Evolutionary conservation across 129 eudicot species (phyloP).

Genomic region (Kitagawia praeruptora): DNA sequence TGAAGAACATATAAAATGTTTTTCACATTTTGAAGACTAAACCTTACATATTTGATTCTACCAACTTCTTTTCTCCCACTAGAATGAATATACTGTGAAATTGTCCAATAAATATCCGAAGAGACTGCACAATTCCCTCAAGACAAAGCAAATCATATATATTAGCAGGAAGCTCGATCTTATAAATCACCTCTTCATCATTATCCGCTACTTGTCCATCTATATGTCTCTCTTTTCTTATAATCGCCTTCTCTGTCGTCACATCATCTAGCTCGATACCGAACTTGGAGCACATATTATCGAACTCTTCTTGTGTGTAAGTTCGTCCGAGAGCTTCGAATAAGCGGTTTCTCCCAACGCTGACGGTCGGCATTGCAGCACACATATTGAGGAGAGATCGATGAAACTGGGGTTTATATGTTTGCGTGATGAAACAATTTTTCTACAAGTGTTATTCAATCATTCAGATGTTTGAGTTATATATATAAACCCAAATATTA

Average conservation of each 20-base stretch:
- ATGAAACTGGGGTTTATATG: not conserved
- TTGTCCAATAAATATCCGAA: constrained; percentile 63
- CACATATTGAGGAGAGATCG: not conserved
- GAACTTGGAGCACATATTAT: constrained; percentile 62
- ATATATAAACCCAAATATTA: too few species aligned
- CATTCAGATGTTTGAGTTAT: too few species aligned
- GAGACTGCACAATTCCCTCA: constrained; percentile 84
- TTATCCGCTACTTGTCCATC: constrained; percentile 49
- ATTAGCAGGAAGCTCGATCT: constrained; percentile 88
- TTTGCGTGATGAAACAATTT: too few species aligned
- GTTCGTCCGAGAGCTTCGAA: constrained; percentile 63
- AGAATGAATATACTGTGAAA: too few species aligned
- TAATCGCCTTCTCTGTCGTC: constrained; percentile 88
- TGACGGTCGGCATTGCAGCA: constrained; percentile 72
- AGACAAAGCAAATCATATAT: constrained; percentile 96
- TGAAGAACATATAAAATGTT: too few species aligned
- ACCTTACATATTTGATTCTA: too few species aligned
- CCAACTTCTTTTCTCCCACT: too few species aligned
- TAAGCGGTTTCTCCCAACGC: constrained; percentile 77
- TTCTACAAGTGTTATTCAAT: too few species aligned
- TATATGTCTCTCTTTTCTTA: constrained; percentile 81
- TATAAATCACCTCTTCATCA: constrained; percentile 83
- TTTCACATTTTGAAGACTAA: too few species aligned
- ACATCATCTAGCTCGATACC: constrained; percentile 98
- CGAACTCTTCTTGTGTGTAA: constrained; percentile 73